phyloP scores from a whole-genome alignment of 2,329 filamentous ascomycete species.

The Metarhizium robertsii region DNA sequence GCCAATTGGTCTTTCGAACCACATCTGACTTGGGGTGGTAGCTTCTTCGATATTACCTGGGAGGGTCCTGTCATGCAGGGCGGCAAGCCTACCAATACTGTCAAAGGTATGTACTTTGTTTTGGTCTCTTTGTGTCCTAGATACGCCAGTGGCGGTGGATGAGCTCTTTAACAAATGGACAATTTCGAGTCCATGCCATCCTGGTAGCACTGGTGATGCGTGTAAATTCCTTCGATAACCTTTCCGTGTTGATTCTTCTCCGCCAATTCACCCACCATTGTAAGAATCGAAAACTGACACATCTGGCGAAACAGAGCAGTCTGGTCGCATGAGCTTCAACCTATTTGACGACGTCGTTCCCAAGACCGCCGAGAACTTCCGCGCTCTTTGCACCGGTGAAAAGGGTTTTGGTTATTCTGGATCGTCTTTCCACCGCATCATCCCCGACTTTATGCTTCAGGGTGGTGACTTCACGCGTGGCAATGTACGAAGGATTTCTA shows the following conservation, averaged over 20 bases:
- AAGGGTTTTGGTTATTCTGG: slow-evolving; percentile 76
- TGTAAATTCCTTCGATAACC: background rate
- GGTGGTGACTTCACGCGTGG: slow-evolving; percentile 90
- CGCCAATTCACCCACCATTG: background rate
- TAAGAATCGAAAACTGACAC: slow-evolving; percentile 3
- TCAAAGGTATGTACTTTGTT: slow-evolving; percentile 45
- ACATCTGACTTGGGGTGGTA: slow-evolving; percentile 16
- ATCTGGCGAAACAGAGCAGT: slow-evolving; percentile 44
- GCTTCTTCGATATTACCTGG: slow-evolving; percentile 67
- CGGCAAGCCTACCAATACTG: slow-evolving; percentile 40
- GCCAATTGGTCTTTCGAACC: background rate
- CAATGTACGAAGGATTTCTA: slow-evolving; percentile 54
- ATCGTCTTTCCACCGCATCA: slow-evolving; percentile 87
- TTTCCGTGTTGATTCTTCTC: background rate
- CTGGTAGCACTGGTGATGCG: too few species aligned
- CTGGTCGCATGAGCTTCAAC: slow-evolving; percentile 77
- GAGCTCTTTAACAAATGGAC: too few species aligned
- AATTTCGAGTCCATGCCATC: too few species aligned
- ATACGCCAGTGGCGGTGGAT: background rate
- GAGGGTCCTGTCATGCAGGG: slow-evolving; percentile 61
- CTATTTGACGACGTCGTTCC: slow-evolving; percentile 81
- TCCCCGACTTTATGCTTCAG: slow-evolving; percentile 91
- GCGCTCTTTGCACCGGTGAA: slow-evolving; percentile 69
- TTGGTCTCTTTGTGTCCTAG: background rate
- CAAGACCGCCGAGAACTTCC: slow-evolving; percentile 82